Conservation (phyloP, 2,329 filamentous ascomycete genomes). For the Clonostachys solani region DNA sequence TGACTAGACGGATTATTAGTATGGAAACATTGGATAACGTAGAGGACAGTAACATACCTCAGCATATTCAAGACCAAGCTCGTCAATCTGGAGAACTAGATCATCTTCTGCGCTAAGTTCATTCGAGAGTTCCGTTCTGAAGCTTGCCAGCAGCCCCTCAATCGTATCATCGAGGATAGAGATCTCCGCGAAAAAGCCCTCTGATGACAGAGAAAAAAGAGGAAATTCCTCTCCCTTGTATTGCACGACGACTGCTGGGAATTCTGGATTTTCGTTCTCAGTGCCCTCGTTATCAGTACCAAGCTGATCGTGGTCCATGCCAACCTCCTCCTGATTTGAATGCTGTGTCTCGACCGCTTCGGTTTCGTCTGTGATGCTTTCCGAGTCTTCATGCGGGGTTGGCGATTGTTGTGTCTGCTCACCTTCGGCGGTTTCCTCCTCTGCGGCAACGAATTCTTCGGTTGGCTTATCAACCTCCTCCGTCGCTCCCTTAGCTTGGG, state of each 20-base stretch:
- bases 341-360: background rate
- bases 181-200: conserved; percentile 39
- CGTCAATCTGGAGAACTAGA: conserved; percentile 44
- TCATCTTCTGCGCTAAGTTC: conserved; percentile 42
- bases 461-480: conserved; percentile 7
- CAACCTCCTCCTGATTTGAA: conserved; percentile 1
- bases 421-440: background rate
- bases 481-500: background rate
- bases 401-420: background rate
- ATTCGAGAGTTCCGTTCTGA: conserved; percentile 39
- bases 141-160: conserved; percentile 34
- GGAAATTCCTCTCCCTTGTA: conserved; percentile 39
- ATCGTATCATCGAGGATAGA: conserved; percentile 37
- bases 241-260: conserved; percentile 31
- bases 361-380: background rate
- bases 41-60: conserved; percentile 29
- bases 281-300: background rate
- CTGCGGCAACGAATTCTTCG: background rate
- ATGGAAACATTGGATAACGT: conserved; percentile 9
- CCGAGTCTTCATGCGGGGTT: background rate
- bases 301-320: background rate
- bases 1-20: conserved; percentile 22
- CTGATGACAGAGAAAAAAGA: conserved; percentile 25
- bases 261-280: conserved; percentile 9
- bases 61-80: conserved; percentile 47